Evolutionary conservation across 2,329 filamentous ascomycete species (phyloP), one percentile per base, ranked within the genome.

Genomic region (Botrytis byssoidea): DNA sequence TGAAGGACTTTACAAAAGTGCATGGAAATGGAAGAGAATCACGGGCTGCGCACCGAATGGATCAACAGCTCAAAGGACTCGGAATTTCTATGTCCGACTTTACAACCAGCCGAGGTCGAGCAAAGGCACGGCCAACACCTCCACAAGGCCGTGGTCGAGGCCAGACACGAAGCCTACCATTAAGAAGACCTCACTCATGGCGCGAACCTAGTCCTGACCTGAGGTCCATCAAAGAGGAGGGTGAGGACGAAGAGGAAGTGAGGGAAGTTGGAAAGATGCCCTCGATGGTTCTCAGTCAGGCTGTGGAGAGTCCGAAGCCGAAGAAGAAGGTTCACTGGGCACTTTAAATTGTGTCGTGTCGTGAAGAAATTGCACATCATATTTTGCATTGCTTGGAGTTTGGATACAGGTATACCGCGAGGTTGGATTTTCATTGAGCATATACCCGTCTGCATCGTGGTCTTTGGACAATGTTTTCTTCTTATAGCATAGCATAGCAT

Each of bases 301-400:
- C 59, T 37, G 71, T 70, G 44, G 73, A 67, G 67, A 77, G 74
- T 55, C 60, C 71, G 67, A 80, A 77, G 70, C 63, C 72, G 60
- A 81, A 80, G 77, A 81, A 81, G 77, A 78, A 75, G 65, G 79
- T 81, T 63, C 79, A 81, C 74, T 81, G 79, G 79, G 78, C 77
- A 12, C 40, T 77, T 42, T 80, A 63, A 78, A 5, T 10, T 14
- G 46, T 29, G 8, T 40, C 76, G 55, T 80, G 10, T 48, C 76
- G 55, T 80, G 65, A 77, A 51, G 48, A 57, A 18, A 46, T 60
- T 70, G 61, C 51, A n/a, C 69, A 55, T 8, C n/a, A 68, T 44
- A 73, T 46, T 29, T 75, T 72, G 75, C 74, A 75, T 74, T 75
- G 74, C 65, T 63, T 67, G 74, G 73, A 75, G 74, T 74, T 73